Base-by-base conservation (phyloP, 768 basidiomycete genomes). In the Amyloporia xantha region DNA sequence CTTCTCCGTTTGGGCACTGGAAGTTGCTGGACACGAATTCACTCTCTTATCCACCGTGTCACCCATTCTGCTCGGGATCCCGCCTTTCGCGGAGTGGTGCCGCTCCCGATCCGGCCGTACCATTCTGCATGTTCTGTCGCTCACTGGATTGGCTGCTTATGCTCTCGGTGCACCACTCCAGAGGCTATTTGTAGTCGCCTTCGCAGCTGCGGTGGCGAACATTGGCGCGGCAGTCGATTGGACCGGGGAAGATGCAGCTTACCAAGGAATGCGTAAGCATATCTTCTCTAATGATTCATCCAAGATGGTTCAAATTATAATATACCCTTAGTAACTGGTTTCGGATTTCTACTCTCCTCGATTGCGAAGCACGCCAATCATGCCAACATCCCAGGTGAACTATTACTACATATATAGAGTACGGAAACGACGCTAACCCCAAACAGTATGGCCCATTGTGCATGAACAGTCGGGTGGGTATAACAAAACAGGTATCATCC, bases 1-100 rank as follows among this genome's bases (percentile, higher is more conserved):
- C 67, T 94, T 91, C 68, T 91, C 88, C 21, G 81, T 95, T 17
- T 93, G 91, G 91, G 77, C 90, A 60, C 81, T 93, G 15, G 89
- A 86, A 23, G 74, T 94, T 25, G 80, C 86, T 10, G 92, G 92
- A 4, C 78, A 84, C 28, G 92, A 95, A 61, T 71, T 89, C 13
- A 77, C 90, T 0, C 67, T 91, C 2, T 69, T 93, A 7, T 75
- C 78, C 6, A 79, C 81, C 6, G 74, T 94, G 23, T 81, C 91
- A 0, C 88, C 90, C 0, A 53, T 75, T 4, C 59, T 90, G 12
- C 73, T 93, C 11, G 69, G 74, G 0, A 63, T 76, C 36, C 57
- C 70, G 1, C 62, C 71, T 1, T 36, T 84, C 23, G 66, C 71
- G 27, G 60, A 64, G 3, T 77, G 77, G 66, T 70, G 72, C 12